These are phyloP conservation scores for Plasmodium sp. DNA, from an alignment of 169 alveolate species.

Conservation along the genomic window DNA sequence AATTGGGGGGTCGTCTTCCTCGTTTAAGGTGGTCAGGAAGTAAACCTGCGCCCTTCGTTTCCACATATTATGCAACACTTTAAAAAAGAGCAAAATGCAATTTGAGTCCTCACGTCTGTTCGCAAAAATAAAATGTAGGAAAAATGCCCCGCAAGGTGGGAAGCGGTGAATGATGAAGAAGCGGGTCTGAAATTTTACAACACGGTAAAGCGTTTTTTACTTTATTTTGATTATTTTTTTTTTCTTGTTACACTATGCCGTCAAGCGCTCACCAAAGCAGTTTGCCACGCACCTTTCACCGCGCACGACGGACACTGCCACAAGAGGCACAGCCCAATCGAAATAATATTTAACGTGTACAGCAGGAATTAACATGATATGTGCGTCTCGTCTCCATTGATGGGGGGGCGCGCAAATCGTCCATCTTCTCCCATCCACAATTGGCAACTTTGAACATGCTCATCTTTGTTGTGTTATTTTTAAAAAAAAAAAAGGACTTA, in stretches of 20 bases:
- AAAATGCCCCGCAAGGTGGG: not conserved
- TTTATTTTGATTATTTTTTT: not conserved
- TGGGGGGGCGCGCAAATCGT: not conserved
- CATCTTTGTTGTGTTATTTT: not conserved
- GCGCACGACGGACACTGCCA: not conserved
- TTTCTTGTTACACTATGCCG: not conserved
- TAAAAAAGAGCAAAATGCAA: too few relatives aligned
- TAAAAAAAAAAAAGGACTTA: not conserved
- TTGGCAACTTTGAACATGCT: not conserved
- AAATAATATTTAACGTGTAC: not conserved
- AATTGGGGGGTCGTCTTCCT: not conserved
- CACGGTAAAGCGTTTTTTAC: not conserved
- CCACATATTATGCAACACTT: not conserved
- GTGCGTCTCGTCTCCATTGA: not conserved
- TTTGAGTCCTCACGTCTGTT: not conserved
- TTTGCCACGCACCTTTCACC: not conserved
- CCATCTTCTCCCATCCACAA: not conserved
- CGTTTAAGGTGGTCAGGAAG: not conserved
- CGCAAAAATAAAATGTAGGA: not conserved
- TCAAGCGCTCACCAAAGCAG: not conserved
- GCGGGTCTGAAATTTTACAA: not conserved
- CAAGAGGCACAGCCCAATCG: not conserved
- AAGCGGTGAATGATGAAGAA: not conserved
- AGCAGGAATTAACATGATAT: not conserved
- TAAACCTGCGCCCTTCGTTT: not conserved